phyloP scores from a whole-genome alignment of 257 asterid species.

The Salvia rosmarinus region DNA sequence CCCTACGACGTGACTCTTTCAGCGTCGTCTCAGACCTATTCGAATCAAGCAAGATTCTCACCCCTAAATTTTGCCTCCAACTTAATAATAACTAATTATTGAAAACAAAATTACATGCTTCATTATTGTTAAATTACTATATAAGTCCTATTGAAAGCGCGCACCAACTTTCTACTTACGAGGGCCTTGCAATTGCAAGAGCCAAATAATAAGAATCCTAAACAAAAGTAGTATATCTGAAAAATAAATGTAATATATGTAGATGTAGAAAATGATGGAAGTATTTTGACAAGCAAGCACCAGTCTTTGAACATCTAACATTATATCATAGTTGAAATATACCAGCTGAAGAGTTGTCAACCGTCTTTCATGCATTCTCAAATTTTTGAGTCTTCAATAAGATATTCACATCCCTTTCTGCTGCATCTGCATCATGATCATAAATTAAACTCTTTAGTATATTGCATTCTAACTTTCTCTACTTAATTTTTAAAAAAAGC shows the following conservation, averaged over 20 bases:
- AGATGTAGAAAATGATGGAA: constrained; percentile 10
- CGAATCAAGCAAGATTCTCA: background rate
- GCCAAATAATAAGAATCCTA: background rate
- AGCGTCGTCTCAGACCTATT: too few species aligned
- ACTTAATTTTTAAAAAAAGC: background rate
- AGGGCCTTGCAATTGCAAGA: background rate
- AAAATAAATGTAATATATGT: background rate
- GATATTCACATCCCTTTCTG: constrained; percentile 13
- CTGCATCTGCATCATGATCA: constrained; percentile 20
- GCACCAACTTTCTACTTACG: constrained; percentile 1
- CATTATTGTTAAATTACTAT: background rate
- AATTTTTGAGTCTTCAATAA: constrained; percentile 19
- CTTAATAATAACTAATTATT: background rate
- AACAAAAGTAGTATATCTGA: too few species aligned
- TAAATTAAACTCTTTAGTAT: background rate
- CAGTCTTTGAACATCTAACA: constrained; percentile 2
- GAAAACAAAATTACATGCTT: background rate
- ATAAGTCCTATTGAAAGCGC: background rate
- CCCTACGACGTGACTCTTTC: background rate
- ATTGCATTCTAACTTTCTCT: background rate
- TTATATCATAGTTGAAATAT: constrained; percentile 38
- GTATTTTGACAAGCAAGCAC: constrained; percentile 43
- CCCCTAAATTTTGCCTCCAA: background rate
- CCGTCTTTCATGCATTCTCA: constrained; percentile 28
- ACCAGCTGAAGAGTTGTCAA: constrained; percentile 39